These are phyloP conservation scores for Drosera spatulata DNA, from an alignment of 179 eudicot genomes.

Conservation along the genomic window DNA sequence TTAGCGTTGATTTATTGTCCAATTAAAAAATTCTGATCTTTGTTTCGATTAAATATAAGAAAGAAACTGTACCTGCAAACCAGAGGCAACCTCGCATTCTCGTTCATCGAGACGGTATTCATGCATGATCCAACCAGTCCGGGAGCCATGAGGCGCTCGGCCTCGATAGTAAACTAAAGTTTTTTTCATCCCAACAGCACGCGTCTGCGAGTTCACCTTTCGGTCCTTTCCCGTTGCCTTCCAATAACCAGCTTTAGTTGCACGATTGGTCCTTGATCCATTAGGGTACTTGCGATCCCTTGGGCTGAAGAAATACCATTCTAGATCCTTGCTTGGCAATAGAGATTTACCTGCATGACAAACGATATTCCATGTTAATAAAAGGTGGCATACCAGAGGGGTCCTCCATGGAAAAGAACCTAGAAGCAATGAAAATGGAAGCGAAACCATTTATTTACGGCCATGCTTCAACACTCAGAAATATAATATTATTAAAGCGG, in stretches of 20 bases:
- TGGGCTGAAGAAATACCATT: too few relatives aligned
- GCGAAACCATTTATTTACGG: too few relatives aligned
- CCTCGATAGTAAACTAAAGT: conserved; percentile 26
- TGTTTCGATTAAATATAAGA: not conserved
- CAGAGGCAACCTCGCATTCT: conserved; percentile 59
- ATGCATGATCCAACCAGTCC: conserved; percentile 92
- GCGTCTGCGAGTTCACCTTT: conserved; percentile 49
- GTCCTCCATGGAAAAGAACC: not conserved
- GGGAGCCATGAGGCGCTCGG: conserved; percentile 77
- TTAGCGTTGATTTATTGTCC: too few relatives aligned
- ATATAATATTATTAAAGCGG: too few relatives aligned
- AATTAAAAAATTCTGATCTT: too few relatives aligned
- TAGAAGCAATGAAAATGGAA: not conserved
- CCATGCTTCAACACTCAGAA: too few relatives aligned
- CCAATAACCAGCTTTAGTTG: conserved; percentile 13
- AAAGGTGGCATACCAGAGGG: too few relatives aligned
- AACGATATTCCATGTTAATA: too few relatives aligned
- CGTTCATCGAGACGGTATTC: conserved; percentile 80
- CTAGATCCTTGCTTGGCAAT: not conserved
- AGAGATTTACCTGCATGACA: conserved; percentile 49
- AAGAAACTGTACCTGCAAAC: conserved; percentile 44
- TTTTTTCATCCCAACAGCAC: conserved; percentile 82
- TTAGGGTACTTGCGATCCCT: too few relatives aligned
- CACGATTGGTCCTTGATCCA: too few relatives aligned
- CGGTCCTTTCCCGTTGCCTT: conserved; percentile 88